A percentile compares a stretch with the other conserved stretches of the same genome.
phyloP scores from a whole-genome alignment of 169 alveolate species.

The Cryptosporidium muris region DNA sequence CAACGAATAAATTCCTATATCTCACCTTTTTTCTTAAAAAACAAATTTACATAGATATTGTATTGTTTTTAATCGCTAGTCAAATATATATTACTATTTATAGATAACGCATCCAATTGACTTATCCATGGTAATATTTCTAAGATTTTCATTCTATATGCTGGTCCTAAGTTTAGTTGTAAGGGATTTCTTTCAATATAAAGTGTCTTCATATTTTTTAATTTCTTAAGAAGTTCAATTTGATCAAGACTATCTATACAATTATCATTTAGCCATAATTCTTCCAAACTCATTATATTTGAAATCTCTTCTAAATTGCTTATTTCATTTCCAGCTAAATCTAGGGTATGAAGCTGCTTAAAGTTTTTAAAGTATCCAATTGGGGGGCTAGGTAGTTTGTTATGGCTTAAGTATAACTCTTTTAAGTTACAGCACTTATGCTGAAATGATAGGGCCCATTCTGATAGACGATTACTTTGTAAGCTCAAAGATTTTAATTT shows the following conservation, averaged over 20 bases:
- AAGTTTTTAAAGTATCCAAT: conserved; percentile 52
- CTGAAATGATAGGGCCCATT: conserved; percentile 76
- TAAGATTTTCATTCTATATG: conserved; percentile 78
- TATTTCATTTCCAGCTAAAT: conserved; percentile 81
- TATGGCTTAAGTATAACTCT: conserved; percentile 83
- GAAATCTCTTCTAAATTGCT: conserved; percentile 72
- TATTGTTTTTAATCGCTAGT: neutral
- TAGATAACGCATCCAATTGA: conserved; percentile 58
- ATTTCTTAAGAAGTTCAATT: conserved; percentile 70
- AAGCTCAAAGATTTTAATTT: conserved; percentile 79
- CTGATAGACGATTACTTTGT: conserved; percentile 81
- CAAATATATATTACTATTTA: neutral
- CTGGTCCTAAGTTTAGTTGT: conserved; percentile 80
- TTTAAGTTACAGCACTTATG: conserved; percentile 71
- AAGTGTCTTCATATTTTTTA: conserved; percentile 77
- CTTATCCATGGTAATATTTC: conserved; percentile 77
- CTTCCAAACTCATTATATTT: conserved; percentile 77
- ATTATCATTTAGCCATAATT: conserved; percentile 84
- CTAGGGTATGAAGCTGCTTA: conserved; percentile 76
- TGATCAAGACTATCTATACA: conserved; percentile 74
- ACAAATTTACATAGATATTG: neutral
- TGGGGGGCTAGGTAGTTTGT: conserved; percentile 75
- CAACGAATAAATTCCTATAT: neutral
- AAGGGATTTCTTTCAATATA: conserved; percentile 84
- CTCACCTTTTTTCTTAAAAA: too few species aligned